Evolutionary conservation across 192 early-diverging fungal genomes (phyloP).

Genomic region (Backusella macrospora): DNA sequence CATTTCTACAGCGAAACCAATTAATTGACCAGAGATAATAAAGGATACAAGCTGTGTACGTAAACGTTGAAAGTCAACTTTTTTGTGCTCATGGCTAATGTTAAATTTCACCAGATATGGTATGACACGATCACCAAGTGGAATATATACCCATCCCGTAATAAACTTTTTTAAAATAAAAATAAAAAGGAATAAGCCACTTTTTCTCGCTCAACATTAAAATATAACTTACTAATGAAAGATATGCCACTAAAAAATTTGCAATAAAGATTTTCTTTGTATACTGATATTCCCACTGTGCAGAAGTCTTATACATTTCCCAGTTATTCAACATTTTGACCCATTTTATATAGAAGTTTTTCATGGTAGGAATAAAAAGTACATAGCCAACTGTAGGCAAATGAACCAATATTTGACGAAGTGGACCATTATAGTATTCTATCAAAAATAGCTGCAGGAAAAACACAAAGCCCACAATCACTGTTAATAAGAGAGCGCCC

Average conservation of each 20-base stretch:
- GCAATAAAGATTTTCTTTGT: conserved; percentile 88
- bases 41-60: conserved; percentile 71
- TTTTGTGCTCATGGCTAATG: conserved; percentile 38
- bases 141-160: conserved; percentile 87
- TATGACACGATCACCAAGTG: conserved; percentile 71
- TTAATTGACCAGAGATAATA: conserved; percentile 80
- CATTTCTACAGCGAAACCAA: conserved; percentile 76
- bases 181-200: neutral
- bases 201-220: neutral
- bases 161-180: conserved; percentile 50
- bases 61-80: conserved; percentile 58
- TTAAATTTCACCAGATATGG: conserved; percentile 46
- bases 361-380: conserved; percentile 72
- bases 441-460: conserved; percentile 73
- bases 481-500: conserved; percentile 59
- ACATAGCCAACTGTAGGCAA: conserved; percentile 77
- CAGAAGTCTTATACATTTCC: conserved; percentile 82
- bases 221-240: conserved; percentile 60
- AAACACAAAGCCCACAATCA: conserved; percentile 70
- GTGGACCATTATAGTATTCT: conserved; percentile 84
- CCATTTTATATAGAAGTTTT: conserved; percentile 62
- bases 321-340: conserved; percentile 69
- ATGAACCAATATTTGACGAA: conserved; percentile 60
- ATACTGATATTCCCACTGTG: conserved; percentile 67
- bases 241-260: conserved; percentile 79